Base-by-base conservation (phyloP, 768 basidiomycete genomes). In the Russula brevipes region DNA sequence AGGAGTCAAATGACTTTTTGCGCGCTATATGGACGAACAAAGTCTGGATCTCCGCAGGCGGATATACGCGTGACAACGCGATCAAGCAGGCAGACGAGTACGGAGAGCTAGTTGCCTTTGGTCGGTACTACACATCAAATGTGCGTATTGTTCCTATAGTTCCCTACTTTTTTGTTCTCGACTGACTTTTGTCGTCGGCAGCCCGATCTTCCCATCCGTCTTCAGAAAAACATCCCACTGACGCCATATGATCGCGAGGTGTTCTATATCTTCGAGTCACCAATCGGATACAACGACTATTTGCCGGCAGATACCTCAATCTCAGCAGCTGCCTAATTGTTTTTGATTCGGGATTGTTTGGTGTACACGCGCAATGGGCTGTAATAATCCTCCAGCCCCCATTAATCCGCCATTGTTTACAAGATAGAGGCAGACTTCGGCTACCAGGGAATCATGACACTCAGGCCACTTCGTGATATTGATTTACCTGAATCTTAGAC, bases 11-110 rank as follows among this genome's bases (percentile, higher is more conserved):
- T 57, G 77, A 81, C 57, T 79, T 81, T 61, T 55, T 83, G 36
- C 74, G 79, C 11, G 63, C 73, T 2, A 77, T 82, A 6, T 83
- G 83, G 82, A 71, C 73, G 5, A 74, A 76, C 0, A 70, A 74
- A 11, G 70, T 72, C 0, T 72, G 78, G 54, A 77, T 84, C 53
- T 73, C 72, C 9, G 77, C 79, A 4, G 81, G 81, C 16, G 80
- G 78, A 3, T 78, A 80, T 65, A 76, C 73, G 1, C 72, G 78
- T 2, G 74, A 80, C 46, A 69, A 68, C 0, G 82, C 80, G 0
- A 57, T 80, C 3, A 65, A 70, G 30, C 67, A 66, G 0, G 80
- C 78, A 1, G 76, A 80, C 47, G 68, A 69, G 54, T 57, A 70
- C 12, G 72, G 70, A 4, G 70, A 73, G 9, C 60, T 77, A 12